Percentiles rank a stretch among this genome's conserved stretches.
phyloP scores from a whole-genome alignment of 2,329 filamentous ascomycete species.

The Atkinsonella hypoxylon region DNA sequence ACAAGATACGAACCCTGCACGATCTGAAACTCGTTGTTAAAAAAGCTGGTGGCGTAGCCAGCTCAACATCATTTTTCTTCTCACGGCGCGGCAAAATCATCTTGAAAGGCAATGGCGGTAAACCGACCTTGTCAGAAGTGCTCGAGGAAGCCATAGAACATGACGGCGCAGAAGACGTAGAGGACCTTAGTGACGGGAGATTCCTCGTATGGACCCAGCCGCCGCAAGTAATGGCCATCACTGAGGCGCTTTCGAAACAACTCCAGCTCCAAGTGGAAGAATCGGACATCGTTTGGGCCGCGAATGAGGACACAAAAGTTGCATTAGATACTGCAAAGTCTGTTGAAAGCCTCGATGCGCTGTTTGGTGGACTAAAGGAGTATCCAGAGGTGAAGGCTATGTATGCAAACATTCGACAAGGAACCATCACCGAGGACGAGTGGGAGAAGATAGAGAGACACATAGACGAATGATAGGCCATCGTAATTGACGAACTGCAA shows the following conservation, averaged over 20 bases:
- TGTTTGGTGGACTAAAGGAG: conserved; percentile 51
- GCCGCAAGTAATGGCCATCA: conserved; percentile 19
- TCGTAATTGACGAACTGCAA: no score
- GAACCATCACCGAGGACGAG: conserved; percentile 36
- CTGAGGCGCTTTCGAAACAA: conserved; percentile 42
- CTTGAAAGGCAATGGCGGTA: conserved; percentile 43
- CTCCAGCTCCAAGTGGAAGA: conserved; percentile 57
- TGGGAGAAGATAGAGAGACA: conserved; percentile 43
- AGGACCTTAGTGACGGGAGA: conserved; percentile 54
- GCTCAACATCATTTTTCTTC: conserved; percentile 76
- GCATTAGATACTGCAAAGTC: conserved; percentile 45
- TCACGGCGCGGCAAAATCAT: conserved; percentile 64
- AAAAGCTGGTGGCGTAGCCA: conserved; percentile 54
- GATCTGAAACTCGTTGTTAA: conserved; percentile 64
- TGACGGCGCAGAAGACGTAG: conserved; percentile 65
- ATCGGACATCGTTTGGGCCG: conserved; percentile 73
- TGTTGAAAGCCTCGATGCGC: conserved; percentile 42
- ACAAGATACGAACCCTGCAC: conserved; percentile 58
- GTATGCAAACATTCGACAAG: conserved; percentile 56
- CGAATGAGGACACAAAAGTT: conserved; percentile 68
- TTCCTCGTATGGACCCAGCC: conserved; percentile 46
- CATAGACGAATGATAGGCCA: conserved; percentile 30
- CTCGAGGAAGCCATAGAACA: conserved; percentile 70
- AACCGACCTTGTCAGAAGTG: conserved; percentile 55
- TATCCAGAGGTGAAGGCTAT: conserved; percentile 64